phyloP scores from a whole-genome alignment of 345 rosid genomes.

The Mangifera indica region DNA sequence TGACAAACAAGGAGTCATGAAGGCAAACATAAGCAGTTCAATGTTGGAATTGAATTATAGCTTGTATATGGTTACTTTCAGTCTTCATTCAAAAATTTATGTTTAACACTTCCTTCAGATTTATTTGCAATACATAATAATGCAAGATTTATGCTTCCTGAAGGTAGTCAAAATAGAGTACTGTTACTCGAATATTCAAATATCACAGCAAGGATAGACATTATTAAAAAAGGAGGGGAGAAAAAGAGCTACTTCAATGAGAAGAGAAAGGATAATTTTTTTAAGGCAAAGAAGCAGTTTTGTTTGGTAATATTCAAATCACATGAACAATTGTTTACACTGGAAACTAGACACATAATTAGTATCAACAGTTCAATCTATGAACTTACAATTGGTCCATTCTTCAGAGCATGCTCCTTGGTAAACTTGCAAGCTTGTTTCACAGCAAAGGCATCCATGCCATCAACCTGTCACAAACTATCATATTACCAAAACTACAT shows the following conservation, averaged over 20 bases:
- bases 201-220: background rate
- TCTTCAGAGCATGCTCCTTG: constrained; percentile 81
- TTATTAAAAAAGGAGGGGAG: background rate
- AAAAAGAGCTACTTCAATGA: background rate
- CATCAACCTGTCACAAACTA: constrained; percentile 66
- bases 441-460: constrained; percentile 97
- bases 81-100: background rate
- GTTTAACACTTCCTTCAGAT: background rate
- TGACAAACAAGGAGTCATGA: background rate
- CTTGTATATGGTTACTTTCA: background rate
- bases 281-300: background rate
- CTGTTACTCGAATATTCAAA: background rate
- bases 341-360: background rate
- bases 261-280: background rate
- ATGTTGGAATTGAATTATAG: background rate
- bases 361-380: constrained; percentile 9
- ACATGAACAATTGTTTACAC: background rate
- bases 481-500: background rate
- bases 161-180: background rate
- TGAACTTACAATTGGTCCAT: constrained; percentile 88
- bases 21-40: background rate
- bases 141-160: background rate
- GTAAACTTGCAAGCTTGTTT: constrained; percentile 97
- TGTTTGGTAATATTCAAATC: background rate
- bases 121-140: background rate